Evolutionary conservation across 1,284 basidiomycete species (phyloP), one percentile per base, ranked within the genome.

Genomic region (Schizopora paradoxa): DNA sequence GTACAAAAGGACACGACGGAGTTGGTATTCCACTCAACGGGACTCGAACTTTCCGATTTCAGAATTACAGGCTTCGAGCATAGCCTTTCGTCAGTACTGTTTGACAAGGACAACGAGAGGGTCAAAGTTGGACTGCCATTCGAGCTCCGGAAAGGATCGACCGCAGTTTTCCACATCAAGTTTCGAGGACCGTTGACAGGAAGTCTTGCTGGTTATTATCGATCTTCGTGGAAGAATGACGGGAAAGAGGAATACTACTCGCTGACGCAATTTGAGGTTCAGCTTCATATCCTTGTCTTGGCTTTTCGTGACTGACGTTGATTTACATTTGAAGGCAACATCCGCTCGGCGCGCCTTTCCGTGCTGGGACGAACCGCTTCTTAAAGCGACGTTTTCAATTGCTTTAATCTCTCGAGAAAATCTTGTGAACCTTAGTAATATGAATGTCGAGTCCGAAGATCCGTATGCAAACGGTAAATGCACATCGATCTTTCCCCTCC

Each of bases 301-400:
- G n/a, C n/a, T n/a, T n/a, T n/a, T n/a, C n/a, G 34, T 21, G 14
- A 33, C 50, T 67, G n/a, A n/a, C n/a, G n/a, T n/a, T n/a, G n/a
- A n/a, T n/a, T n/a, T n/a, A n/a, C n/a, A 59, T 61, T 53, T 71
- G 45, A 68, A 97, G 82, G 84, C 94, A 14, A 96, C 91, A 21
- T 81, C 84, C 48, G 92, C 92, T 4, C 74, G 93, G 48, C 73
- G 79, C 42, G 83, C 86, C 7, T 89, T 91, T 65, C 90, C 90
- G 22, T 86, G 79, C 64, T 98, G 90, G 89, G 95, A 97, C 62
- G 93, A 98, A 63, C 95, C 95, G 19, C 74, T 82, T 18, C 74
- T 96, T 59, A 98, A 98, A 66, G 87, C 93, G 5, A 92, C 84
- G 2, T 96, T 88, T 64, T 61, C 73, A 47, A 71, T 97, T 56